Evolutionary conservation across 2,329 filamentous ascomycete species (phyloP).

Genomic region (Zelopaecilomyces penicillatus): DNA sequence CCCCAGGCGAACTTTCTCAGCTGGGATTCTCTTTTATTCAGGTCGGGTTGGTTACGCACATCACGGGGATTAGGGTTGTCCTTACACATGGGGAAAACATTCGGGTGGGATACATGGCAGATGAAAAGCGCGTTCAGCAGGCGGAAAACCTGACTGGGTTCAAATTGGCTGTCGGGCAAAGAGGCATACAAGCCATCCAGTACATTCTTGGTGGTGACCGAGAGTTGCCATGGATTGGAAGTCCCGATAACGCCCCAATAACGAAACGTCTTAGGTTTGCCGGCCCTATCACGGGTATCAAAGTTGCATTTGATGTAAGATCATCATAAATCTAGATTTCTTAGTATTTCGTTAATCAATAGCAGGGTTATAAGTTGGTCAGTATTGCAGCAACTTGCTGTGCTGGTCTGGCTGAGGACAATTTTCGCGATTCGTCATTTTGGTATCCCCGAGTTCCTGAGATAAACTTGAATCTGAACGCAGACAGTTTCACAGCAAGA

Average conservation of each 20-base stretch:
- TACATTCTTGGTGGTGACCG: slow-evolving; percentile 7
- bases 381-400: slow-evolving; percentile 7
- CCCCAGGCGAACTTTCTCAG: slow-evolving; percentile 6
- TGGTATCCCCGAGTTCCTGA: slow-evolving; percentile 10
- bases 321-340: not conserved
- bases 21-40: slow-evolving; percentile 8
- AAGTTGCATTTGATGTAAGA: slow-evolving; percentile 10
- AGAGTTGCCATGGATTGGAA: slow-evolving; percentile 9
- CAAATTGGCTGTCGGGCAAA: slow-evolving; percentile 7
- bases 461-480: slow-evolving; percentile 5
- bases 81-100: slow-evolving; percentile 1
- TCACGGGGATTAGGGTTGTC: slow-evolving; percentile 7
- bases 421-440: slow-evolving; percentile 7
- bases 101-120: slow-evolving; percentile 8
- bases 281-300: slow-evolving; percentile 6
- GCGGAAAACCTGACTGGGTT: slow-evolving; percentile 6
- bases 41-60: slow-evolving; percentile 3
- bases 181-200: slow-evolving; percentile 9
- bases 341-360: not conserved
- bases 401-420: not conserved
- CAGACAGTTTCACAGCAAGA: slow-evolving; percentile 6
- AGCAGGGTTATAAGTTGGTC: slow-evolving; percentile 9
- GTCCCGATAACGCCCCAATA: slow-evolving; percentile 5
- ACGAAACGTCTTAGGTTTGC: slow-evolving; percentile 5
- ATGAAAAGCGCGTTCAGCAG: slow-evolving; percentile 4